Evolutionary conservation across 2,329 filamentous ascomycete genomes (phyloP).

Genomic region (Sporothrix luriei): DNA sequence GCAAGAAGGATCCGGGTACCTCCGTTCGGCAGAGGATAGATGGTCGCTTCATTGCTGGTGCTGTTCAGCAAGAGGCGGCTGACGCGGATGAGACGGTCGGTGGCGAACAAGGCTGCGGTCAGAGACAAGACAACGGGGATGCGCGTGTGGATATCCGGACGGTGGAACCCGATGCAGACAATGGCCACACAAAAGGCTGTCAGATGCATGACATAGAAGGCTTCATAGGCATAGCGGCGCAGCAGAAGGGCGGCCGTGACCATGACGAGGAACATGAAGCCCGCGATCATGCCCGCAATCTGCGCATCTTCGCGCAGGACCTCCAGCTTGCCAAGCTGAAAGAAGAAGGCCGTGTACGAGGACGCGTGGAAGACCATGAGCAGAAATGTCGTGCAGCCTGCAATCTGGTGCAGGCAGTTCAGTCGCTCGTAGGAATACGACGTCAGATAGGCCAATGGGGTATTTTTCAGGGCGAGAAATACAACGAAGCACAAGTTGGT

Average conservation of each 20-base stretch:
- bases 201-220: constrained; percentile 59
- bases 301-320: constrained; percentile 46
- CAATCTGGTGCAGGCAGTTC: constrained; percentile 59
- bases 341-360: constrained; percentile 50
- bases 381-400: constrained; percentile 54
- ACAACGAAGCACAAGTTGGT: constrained; percentile 56
- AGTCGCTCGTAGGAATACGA: constrained; percentile 61
- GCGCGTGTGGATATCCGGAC: constrained; percentile 50
- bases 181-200: constrained; percentile 53
- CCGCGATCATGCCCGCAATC: constrained; percentile 55
- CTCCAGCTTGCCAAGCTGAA: constrained; percentile 37
- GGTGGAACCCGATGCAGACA: constrained; percentile 55
- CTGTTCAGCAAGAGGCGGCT: constrained; percentile 49
- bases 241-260: constrained; percentile 50
- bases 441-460: constrained; percentile 57
- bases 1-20: constrained; percentile 58
- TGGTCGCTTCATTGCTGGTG: constrained; percentile 54
- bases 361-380: constrained; percentile 52
- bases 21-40: constrained; percentile 58
- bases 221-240: constrained; percentile 55
- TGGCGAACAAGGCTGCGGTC: constrained; percentile 52
- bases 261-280: constrained; percentile 50
- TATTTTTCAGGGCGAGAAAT: constrained; percentile 61
- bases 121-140: constrained; percentile 49
- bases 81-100: constrained; percentile 55